Conservation (phyloP, 371 early-diverging fungal genomes). For the Neoconidiobolus thromboides region DNA sequence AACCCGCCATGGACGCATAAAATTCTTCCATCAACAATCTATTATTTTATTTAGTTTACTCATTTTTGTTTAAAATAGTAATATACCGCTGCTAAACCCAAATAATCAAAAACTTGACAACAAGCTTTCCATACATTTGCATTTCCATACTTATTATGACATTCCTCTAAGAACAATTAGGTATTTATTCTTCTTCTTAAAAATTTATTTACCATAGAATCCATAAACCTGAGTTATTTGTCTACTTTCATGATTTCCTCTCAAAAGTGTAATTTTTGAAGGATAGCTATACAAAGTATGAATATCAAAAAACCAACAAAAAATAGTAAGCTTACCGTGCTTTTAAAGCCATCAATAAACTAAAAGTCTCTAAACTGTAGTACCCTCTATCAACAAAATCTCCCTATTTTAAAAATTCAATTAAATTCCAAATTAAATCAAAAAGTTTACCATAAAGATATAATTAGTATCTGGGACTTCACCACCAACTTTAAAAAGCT, state of each 20-base stretch:
- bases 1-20: slow-evolving; percentile 99
- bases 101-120: slow-evolving; percentile 95
- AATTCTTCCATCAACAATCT: slow-evolving; percentile 79
- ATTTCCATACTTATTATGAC: slow-evolving; percentile 93
- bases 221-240: slow-evolving; percentile 99
- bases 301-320: background rate
- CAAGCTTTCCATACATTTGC: slow-evolving; percentile 98
- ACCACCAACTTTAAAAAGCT: slow-evolving; percentile 95
- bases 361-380: slow-evolving; percentile 95
- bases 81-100: slow-evolving; percentile 89
- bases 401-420: slow-evolving; percentile 23
- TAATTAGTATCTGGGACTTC: slow-evolving; percentile 94
- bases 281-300: slow-evolving; percentile 44
- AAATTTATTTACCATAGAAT: slow-evolving; percentile 50
- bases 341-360: slow-evolving; percentile 85
- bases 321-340: slow-evolving; percentile 19
- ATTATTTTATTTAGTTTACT: background rate
- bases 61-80: background rate
- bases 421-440: background rate
- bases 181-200: background rate
- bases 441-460: slow-evolving; percentile 61
- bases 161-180: slow-evolving; percentile 47
- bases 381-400: slow-evolving; percentile 99
- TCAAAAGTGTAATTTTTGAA: slow-evolving; percentile 87
- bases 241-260: slow-evolving; percentile 97